Conservation (phyloP, 805 yeast genomes). For the Spencermartinsiella europaea region DNA sequence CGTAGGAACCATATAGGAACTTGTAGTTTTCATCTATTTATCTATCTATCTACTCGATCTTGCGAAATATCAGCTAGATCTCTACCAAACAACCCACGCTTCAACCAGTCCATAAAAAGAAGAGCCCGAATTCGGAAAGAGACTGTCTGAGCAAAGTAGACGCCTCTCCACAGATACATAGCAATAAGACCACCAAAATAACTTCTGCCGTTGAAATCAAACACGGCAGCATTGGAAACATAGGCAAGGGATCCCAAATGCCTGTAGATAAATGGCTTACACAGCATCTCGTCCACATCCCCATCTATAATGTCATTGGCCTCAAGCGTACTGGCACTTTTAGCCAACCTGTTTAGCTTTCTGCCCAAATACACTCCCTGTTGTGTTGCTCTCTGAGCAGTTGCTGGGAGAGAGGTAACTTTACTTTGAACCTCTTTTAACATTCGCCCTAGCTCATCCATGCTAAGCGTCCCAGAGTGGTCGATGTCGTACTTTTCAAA, state of each 20-base stretch:
- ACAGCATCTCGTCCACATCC: constrained; percentile 51
- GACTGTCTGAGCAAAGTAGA: constrained; percentile 63
- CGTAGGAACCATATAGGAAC: too few species aligned
- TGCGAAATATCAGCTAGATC: constrained; percentile 24
- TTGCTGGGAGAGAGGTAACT: constrained; percentile 65
- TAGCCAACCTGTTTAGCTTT: constrained; percentile 51
- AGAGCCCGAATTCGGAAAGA: constrained; percentile 58
- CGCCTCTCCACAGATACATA: constrained; percentile 71
- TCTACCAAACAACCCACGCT: constrained; percentile 41
- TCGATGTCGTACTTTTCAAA: constrained; percentile 49
- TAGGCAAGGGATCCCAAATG: constrained; percentile 67
- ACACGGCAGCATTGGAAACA: constrained; percentile 65
- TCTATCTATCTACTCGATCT: not conserved
- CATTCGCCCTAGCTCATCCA: constrained; percentile 46
- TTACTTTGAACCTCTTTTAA: constrained; percentile 54
- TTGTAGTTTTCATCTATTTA: too few species aligned
- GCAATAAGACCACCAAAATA: constrained; percentile 63
- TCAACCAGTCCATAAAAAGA: constrained; percentile 63
- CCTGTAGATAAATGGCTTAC: constrained; percentile 55
- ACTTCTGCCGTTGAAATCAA: constrained; percentile 55
- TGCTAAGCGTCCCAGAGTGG: constrained; percentile 46
- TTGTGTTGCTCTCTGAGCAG: constrained; percentile 70
- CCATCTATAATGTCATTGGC: constrained; percentile 46
- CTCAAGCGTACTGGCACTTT: constrained; percentile 39
- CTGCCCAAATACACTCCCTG: constrained; percentile 64